These are phyloP conservation scores for Podospora australis DNA, from an alignment of 495 filamentous ascomycete genomes.

Conservation along the genomic window DNA sequence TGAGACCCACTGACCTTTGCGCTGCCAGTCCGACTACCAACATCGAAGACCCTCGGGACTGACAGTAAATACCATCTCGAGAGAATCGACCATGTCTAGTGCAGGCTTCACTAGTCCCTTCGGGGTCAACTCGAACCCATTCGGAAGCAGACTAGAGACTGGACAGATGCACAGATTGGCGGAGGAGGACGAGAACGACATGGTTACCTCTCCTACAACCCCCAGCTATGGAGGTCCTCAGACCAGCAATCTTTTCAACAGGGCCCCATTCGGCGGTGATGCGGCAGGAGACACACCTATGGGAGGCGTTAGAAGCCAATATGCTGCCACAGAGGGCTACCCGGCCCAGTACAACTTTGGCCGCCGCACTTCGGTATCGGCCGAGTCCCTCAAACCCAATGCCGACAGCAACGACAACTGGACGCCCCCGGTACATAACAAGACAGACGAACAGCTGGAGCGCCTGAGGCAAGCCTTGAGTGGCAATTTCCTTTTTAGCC, in stretches of 20 bases:
- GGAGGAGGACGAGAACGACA: constrained; percentile 57
- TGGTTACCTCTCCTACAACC: constrained; percentile 50
- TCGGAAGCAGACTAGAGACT: constrained; percentile 36
- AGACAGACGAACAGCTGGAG: constrained; percentile 70
- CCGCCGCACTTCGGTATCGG: constrained; percentile 92
- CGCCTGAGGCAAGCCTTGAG: constrained; percentile 78
- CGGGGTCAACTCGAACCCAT: constrained; percentile 48
- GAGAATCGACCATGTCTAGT: constrained; percentile 35
- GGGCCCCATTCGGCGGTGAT: constrained; percentile 45
- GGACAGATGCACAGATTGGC: constrained; percentile 45
- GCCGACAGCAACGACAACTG: constrained; percentile 79
- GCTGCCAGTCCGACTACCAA: neutral
- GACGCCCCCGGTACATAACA: constrained; percentile 77
- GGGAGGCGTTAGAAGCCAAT: constrained; percentile 34
- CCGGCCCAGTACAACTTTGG: constrained; percentile 90
- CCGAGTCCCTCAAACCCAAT: constrained; percentile 88
- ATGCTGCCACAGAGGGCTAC: constrained; percentile 57
- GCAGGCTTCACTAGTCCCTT: constrained; percentile 50
- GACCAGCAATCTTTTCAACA: constrained; percentile 28
- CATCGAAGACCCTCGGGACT: neutral
- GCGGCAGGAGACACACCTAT: constrained; percentile 32
- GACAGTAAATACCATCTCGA: neutral
- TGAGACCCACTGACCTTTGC: no score
- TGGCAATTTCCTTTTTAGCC: constrained; percentile 88
- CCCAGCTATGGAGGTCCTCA: constrained; percentile 35